Evolutionary conservation across 345 rosid genomes (phyloP).

Genomic region (Salix exigua): DNA sequence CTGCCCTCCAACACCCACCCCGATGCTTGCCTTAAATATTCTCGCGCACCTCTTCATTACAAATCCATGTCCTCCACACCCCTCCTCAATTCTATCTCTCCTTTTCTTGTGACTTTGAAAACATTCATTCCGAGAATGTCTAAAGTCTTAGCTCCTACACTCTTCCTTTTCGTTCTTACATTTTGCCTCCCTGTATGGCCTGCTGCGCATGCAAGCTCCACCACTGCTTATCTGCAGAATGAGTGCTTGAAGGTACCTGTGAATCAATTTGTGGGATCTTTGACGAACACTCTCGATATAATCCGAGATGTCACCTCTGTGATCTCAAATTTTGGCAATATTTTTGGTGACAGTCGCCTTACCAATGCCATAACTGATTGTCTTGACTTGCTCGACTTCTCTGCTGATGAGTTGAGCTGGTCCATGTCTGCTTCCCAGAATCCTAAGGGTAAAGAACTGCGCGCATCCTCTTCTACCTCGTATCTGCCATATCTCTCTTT

Average conservation of each 20-base stretch:
- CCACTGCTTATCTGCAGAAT: not conserved
- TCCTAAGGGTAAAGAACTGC: conserved; percentile 36
- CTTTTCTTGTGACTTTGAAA: not conserved
- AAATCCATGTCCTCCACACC: too few relatives aligned
- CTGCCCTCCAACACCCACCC: conserved; percentile 5
- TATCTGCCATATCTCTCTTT: not conserved
- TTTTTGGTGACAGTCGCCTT: conserved; percentile 33
- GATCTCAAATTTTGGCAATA: conserved; percentile 29
- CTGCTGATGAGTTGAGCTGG: conserved; percentile 57
- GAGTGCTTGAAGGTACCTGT: conserved; percentile 44
- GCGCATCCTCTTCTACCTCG: too few relatives aligned
- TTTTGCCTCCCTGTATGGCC: not conserved
- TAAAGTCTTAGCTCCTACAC: not conserved
- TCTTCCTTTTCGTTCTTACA: not conserved
- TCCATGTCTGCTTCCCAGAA: conserved; percentile 49
- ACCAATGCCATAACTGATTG: conserved; percentile 54
- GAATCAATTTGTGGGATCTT: conserved; percentile 39
- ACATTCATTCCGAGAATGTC: not conserved
- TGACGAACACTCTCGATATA: conserved; percentile 32
- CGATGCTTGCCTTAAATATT: conserved; percentile 4
- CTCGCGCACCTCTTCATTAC: not conserved
- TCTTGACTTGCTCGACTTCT: conserved; percentile 62
- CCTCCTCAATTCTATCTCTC: not conserved
- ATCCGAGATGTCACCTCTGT: conserved; percentile 33
- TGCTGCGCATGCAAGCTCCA: not conserved